These are phyloP conservation scores for Juncus effusus DNA, from an alignment of 176 grass and related monocot genomes.

Conservation along the genomic window DNA sequence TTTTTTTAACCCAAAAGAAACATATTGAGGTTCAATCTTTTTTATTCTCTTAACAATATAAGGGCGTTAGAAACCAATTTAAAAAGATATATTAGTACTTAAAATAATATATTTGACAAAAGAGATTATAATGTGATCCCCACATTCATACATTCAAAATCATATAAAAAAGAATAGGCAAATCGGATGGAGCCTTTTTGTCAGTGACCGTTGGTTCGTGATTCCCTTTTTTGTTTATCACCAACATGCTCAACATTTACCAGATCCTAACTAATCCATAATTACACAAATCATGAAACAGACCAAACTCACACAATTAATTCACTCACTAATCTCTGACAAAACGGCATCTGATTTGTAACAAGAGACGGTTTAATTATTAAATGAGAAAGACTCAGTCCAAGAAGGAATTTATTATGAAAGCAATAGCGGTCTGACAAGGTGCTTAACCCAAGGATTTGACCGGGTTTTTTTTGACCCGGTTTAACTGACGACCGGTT, in stretches of 20 bases:
- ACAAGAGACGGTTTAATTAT: neutral
- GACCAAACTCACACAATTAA: slow-evolving; percentile 2
- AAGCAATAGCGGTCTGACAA: slow-evolving; percentile 22
- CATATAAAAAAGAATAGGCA: too few relatives aligned
- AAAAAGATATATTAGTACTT: too few relatives aligned
- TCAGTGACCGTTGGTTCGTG: slow-evolving; percentile 26
- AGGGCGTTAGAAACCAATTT: too few relatives aligned
- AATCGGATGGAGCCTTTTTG: slow-evolving; percentile 21
- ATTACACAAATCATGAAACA: neutral
- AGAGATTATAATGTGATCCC: too few relatives aligned
- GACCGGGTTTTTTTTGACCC: slow-evolving; percentile 29
- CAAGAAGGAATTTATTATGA: slow-evolving; percentile 20
- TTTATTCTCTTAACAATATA: too few relatives aligned
- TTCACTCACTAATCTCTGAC: neutral
- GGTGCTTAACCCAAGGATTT: slow-evolving; percentile 28
- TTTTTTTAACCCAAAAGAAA: too few relatives aligned
- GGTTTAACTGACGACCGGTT: slow-evolving; percentile 27
- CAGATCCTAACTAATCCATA: neutral
- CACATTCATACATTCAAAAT: too few relatives aligned
- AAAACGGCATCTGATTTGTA: neutral
- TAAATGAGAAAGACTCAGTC: slow-evolving; percentile 15
- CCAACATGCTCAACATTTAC: too few relatives aligned
- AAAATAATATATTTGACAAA: too few relatives aligned
- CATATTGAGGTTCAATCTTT: too few relatives aligned
- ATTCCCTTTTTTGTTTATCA: slow-evolving; percentile 9